Conservation (phyloP, 2,329 filamentous ascomycete genomes). For the Calonectria leucothoes region DNA sequence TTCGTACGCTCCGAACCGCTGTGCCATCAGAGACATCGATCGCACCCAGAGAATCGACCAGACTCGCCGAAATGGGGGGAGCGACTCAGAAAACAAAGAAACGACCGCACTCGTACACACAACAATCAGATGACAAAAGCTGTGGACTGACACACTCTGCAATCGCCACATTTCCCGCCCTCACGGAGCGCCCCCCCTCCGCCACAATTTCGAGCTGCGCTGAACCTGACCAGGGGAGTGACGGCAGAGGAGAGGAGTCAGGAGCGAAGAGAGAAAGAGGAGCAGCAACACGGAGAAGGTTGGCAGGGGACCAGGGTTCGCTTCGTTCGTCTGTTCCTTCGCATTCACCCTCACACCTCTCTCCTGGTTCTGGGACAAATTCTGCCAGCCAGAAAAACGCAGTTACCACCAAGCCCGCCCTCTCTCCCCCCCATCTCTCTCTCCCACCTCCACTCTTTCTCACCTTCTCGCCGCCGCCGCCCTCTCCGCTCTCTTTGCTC, state of each 20-base stretch:
- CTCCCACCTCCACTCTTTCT: conserved; percentile 19
- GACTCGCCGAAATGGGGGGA: conserved; percentile 23
- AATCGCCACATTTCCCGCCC: conserved; percentile 31
- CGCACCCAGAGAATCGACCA: conserved; percentile 27
- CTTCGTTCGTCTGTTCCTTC: conserved; percentile 36
- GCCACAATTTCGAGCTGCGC: conserved; percentile 40
- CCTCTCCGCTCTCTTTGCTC: conserved; percentile 14
- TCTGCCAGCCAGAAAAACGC: conserved; percentile 31
- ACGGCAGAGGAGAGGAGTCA: conserved; percentile 12
- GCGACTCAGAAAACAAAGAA: conserved; percentile 26
- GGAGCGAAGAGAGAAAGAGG: conserved; percentile 38
- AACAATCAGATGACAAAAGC: conserved; percentile 23
- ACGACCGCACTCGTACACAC: conserved; percentile 15
- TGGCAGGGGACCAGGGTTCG: conserved; percentile 41
- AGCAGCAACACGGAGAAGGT: conserved; percentile 33
- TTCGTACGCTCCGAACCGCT: conserved; percentile 15
- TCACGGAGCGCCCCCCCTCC: conserved; percentile 31
- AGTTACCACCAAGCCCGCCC: conserved; percentile 29
- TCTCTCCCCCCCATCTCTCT: conserved; percentile 27
- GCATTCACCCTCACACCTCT: conserved; percentile 28
- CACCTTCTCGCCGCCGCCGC: conserved; percentile 15
- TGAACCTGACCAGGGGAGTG: conserved; percentile 37
- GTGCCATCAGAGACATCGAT: conserved; percentile 20
- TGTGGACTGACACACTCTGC: conserved; percentile 19
- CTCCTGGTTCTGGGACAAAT: conserved; percentile 24